These are phyloP conservation scores for Cladorrhinum samala DNA, from an alignment of 495 filamentous ascomycete species.

Conservation along the genomic window DNA sequence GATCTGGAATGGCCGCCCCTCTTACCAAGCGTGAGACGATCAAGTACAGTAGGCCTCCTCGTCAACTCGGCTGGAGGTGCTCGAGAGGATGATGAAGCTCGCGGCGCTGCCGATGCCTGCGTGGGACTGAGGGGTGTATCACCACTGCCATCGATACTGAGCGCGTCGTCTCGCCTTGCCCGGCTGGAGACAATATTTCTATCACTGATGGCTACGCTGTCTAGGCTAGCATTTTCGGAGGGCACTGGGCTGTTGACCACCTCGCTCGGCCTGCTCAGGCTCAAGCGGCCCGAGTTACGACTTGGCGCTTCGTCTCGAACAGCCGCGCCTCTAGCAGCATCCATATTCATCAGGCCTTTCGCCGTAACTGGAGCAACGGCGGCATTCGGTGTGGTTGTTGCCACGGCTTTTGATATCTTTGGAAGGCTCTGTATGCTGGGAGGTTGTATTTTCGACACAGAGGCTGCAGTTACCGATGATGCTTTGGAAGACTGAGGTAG, in stretches of 20 bases:
- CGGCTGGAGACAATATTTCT: conserved; percentile 28
- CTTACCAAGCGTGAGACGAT: conserved; percentile 50
- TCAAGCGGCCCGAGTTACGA: conserved; percentile 26
- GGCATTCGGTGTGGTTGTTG: conserved; percentile 16
- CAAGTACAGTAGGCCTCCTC: conserved; percentile 41
- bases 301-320: conserved; percentile 34
- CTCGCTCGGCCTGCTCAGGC: conserved; percentile 32
- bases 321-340: conserved; percentile 32
- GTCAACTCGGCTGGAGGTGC: conserved; percentile 20
- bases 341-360: conserved; percentile 45
- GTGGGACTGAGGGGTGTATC: conserved; percentile 39
- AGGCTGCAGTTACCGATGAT: conserved; percentile 48
- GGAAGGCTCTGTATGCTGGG: conserved; percentile 43
- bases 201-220: conserved; percentile 30
- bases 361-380: conserved; percentile 51
- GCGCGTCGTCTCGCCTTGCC: conserved; percentile 33
- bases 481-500: conserved; percentile 46
- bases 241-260: conserved; percentile 14
- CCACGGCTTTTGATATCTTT: conserved; percentile 39
- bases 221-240: conserved; percentile 31
- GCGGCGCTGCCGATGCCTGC: conserved; percentile 29
- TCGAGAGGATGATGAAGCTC: conserved; percentile 23
- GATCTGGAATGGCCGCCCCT: conserved; percentile 49
- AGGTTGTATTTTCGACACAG: conserved; percentile 48
- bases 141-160: conserved; percentile 35